phyloP scores from a whole-genome alignment of 106 monocot genomes.

The Apostasia ramifera region DNA sequence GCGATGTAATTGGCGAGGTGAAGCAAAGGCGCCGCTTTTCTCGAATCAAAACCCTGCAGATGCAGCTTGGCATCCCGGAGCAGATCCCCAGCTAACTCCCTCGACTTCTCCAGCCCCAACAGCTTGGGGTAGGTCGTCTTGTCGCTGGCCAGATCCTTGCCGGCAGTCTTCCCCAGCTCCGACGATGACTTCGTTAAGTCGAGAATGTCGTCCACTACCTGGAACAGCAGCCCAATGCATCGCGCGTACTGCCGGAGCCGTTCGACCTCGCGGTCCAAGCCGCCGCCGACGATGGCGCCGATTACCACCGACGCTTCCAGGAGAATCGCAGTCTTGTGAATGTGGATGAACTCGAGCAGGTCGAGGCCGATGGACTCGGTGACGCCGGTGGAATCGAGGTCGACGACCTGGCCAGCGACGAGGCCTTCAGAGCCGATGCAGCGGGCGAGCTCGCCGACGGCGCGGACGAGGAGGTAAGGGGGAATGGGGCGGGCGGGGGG shows the following conservation, averaged over 20 bases:
- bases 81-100: slow-evolving; percentile 63
- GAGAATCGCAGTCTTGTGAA: slow-evolving; percentile 84
- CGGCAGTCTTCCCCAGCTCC: slow-evolving; percentile 83
- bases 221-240: slow-evolving; percentile 74
- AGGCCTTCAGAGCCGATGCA: slow-evolving; percentile 39
- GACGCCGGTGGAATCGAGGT: slow-evolving; percentile 41
- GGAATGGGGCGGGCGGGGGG: not conserved
- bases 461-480: slow-evolving; percentile 25
- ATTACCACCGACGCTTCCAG: slow-evolving; percentile 80
- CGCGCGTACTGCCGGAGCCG: slow-evolving; percentile 50
- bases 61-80: slow-evolving; percentile 53
- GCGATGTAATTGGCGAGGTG: slow-evolving; percentile 72
- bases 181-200: slow-evolving; percentile 68
- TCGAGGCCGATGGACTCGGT: slow-evolving; percentile 26
- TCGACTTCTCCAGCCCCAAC: slow-evolving; percentile 60
- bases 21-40: slow-evolving; percentile 62
- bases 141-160: slow-evolving; percentile 68
- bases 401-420: slow-evolving; percentile 59
- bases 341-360: slow-evolving; percentile 60
- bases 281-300: slow-evolving; percentile 74
- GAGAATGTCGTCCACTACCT: slow-evolving; percentile 87
- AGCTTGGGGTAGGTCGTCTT: slow-evolving; percentile 88
- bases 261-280: slow-evolving; percentile 50
- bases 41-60: slow-evolving; percentile 46
- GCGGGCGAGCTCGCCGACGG: slow-evolving; percentile 29